These are phyloP conservation scores for Dictyostelium citrinum DNA, from an alignment of 78 protist species.

Conservation along the genomic window DNA sequence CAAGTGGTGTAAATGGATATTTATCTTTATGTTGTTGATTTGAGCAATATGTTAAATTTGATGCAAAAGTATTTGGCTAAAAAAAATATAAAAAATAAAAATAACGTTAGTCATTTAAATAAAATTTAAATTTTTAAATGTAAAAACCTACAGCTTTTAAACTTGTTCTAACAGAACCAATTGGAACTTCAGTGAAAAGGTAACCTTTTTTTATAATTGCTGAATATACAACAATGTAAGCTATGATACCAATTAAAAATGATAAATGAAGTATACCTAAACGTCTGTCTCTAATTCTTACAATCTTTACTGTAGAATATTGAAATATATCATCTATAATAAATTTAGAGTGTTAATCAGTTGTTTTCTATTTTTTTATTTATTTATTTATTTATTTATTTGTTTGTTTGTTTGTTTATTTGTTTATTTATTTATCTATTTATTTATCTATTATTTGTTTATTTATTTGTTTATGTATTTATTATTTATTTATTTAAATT, in stretches of 20 bases:
- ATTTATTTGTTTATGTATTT: no score
- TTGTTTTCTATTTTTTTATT: no score
- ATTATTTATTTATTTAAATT: no score
- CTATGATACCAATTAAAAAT: background rate
- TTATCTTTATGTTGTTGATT: background rate
- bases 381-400: no score
- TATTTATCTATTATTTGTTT: no score
- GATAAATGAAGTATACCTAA: slow-evolving; percentile 20
- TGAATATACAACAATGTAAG: slow-evolving; percentile 2
- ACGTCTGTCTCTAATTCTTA: slow-evolving; percentile 19
- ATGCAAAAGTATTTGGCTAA: background rate
- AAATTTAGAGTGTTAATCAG: background rate
- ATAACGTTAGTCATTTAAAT: background rate
- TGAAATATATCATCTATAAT: background rate
- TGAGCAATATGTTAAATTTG: slow-evolving; percentile 27
- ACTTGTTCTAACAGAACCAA: slow-evolving; percentile 27
- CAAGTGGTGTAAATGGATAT: background rate
- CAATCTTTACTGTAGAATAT: slow-evolving; percentile 38
- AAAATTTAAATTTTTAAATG: background rate
- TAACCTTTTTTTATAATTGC: slow-evolving; percentile 13
- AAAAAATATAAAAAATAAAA: background rate
- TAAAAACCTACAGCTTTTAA: background rate
- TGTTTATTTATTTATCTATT: no score
- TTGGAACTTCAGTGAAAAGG: slow-evolving; percentile 3
- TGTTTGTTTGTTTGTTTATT: no score